Conservation (phyloP, 1,139 yeast species). For the Kluyveromyces sp. region DNA sequence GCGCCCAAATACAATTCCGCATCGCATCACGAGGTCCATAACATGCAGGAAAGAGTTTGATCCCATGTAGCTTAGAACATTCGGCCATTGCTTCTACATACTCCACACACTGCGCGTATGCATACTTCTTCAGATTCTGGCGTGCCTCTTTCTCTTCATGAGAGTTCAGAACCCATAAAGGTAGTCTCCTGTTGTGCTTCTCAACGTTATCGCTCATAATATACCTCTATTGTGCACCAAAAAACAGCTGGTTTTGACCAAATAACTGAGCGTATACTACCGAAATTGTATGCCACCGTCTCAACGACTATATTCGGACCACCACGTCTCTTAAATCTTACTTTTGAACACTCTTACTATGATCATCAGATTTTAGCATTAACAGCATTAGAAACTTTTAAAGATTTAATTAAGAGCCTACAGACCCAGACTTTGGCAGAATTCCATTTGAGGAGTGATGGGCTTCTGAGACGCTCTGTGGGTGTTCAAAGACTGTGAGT, state of each 20-base stretch:
- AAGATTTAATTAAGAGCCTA: background rate
- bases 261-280: no score
- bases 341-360: no score
- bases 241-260: no score
- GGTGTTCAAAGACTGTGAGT: no score
- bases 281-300: no score
- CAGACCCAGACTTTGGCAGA: background rate
- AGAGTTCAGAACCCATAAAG: conserved; percentile 82
- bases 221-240: no score
- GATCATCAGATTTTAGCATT: background rate
- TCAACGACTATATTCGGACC: no score
- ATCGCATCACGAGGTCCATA: conserved; percentile 53
- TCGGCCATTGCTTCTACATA: conserved; percentile 49
- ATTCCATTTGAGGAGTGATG: no score
- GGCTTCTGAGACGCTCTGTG: no score
- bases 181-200: conserved; percentile 37
- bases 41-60: conserved; percentile 53
- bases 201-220: conserved; percentile 11
- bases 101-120: conserved; percentile 67
- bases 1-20: conserved; percentile 63
- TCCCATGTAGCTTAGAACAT: conserved; percentile 49
- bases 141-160: conserved; percentile 77
- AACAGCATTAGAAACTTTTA: background rate
- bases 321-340: no score
- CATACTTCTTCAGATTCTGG: conserved; percentile 66